Conservation (phyloP, 306 rosid genomes). For the Boehmeria nivea region DNA sequence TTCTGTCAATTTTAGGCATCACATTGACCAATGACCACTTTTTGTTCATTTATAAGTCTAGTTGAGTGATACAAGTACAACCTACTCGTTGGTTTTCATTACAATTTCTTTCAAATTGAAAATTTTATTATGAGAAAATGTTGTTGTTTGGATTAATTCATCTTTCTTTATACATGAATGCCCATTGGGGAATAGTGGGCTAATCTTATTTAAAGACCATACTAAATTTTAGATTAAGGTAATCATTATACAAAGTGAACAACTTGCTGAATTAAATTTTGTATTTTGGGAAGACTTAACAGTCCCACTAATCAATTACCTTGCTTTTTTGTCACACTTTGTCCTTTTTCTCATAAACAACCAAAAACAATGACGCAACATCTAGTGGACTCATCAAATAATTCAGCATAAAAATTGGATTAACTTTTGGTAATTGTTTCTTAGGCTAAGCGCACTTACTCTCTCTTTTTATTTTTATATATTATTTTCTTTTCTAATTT, state of each 20-base stretch:
- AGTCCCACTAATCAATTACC: slow-evolving; percentile 8
- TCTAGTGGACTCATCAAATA: slow-evolving; percentile 3
- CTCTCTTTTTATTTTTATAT: neutral
- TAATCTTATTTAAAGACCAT: neutral
- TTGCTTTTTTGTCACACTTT: slow-evolving; percentile 9
- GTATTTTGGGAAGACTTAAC: neutral
- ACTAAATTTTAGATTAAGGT: neutral
- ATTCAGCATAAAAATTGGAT: neutral
- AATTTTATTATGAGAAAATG: neutral
- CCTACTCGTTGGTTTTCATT: neutral
- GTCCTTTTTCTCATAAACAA: neutral
- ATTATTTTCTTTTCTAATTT: neutral
- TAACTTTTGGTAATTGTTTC: slow-evolving; percentile 1
- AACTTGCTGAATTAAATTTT: slow-evolving; percentile 2
- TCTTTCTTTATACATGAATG: too few species aligned
- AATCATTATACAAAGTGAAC: neutral
- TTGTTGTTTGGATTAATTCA: neutral
- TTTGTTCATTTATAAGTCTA: neutral
- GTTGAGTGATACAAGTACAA: neutral
- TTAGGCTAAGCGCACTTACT: neutral
- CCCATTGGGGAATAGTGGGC: neutral
- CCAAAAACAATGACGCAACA: slow-evolving; percentile 12
- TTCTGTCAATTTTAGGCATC: neutral
- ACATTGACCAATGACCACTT: neutral
- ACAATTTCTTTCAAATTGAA: neutral